These are phyloP conservation scores for Trypanosoma lewisi DNA, from an alignment of 208 protist genomes.

Conservation along the genomic window DNA sequence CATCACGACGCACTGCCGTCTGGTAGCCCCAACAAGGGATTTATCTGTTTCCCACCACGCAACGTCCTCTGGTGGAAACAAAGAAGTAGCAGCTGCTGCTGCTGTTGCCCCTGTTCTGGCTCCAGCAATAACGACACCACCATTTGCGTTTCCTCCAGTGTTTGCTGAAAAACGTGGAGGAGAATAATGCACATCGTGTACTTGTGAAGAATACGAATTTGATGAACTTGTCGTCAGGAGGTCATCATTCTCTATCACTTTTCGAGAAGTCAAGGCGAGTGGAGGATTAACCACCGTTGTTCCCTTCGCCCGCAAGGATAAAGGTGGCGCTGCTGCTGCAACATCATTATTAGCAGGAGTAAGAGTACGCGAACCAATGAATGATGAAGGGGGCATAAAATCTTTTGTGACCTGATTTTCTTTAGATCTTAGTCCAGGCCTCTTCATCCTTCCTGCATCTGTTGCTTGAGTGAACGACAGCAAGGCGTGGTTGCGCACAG, in stretches of 20 bases:
- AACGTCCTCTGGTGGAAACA: constrained; percentile 47
- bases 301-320: no score
- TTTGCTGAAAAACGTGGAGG: background rate
- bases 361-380: no score
- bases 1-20: constrained; percentile 9
- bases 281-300: no score
- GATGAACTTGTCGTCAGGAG: constrained; percentile 11
- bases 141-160: no score
- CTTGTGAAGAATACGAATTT: background rate
- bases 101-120: no score
- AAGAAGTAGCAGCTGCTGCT: background rate
- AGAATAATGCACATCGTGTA: background rate
- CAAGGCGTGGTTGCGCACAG: constrained; percentile 33
- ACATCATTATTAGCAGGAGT: background rate
- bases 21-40: background rate
- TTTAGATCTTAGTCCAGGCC: constrained; percentile 23
- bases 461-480: background rate
- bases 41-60: constrained; percentile 72
- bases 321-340: constrained; percentile 17
- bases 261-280: background rate
- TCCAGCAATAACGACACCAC: background rate
- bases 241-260: background rate
- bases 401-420: background rate
- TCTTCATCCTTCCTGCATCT: background rate
- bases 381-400: background rate